Base-by-base conservation (phyloP, 2,329 filamentous ascomycete genomes). In the Aspergillus pseudoterreus region DNA sequence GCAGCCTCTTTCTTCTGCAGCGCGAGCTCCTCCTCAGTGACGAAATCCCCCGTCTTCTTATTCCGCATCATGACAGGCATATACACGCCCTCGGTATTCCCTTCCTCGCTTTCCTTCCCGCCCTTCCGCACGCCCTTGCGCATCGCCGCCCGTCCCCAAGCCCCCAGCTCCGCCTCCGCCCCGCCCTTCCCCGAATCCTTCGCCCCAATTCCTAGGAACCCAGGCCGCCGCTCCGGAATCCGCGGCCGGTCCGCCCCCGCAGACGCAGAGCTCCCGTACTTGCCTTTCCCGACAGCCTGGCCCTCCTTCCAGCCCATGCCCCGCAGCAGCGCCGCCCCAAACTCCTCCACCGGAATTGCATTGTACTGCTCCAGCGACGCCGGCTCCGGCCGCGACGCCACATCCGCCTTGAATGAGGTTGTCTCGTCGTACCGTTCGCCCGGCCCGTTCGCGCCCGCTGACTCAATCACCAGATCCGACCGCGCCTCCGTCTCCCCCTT, bases 251-350 rank as follows among this genome's bases (percentile, higher is more conserved):
- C 73, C 55, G 62, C 56, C 33, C 65, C 58, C 53, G 70, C 60
- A 58, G 70, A 58, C 15, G 71, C 42, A 33, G 49, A 70, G 22
- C 71, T 71, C 14, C 35, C 15, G 35, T 80, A 75, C 21, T 79
- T 75, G 49, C 84, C 81, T 56, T 64, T 70, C 73, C 86, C 76
- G 47, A 84, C 77, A 36, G 75, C 72, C 56, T 83, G 78, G 15
- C 79, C 83, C 57, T 85, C 83, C 63, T 96, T 91, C 92, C 92
- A 96, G 8, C 94, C 94, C 88, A 97, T 96, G 9, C 92, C 91
- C 30, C 92, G 84, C 33, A 99, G 79, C 57, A 97, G 78, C 0
- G 92, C 91, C 15, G 91, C 88, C 6, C 94, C 94, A 59, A 97
- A 99, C 62, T 96, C 91, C 60, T 96, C 92, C 14, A 97, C 90